phyloP scores from a whole-genome alignment of 805 yeast genomes.

The Candida xiaguanensis region DNA sequence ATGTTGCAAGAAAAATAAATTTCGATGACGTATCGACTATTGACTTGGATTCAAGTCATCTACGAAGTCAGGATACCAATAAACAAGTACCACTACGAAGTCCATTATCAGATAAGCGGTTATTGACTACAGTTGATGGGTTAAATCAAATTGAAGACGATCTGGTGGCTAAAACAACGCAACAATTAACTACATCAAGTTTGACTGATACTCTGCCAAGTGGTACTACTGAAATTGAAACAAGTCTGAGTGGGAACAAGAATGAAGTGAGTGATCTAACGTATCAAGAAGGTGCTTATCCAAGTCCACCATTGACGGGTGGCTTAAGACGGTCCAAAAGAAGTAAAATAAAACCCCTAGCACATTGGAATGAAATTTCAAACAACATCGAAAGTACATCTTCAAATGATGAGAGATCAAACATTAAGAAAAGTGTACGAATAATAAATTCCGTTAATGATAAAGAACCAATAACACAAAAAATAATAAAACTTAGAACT shows the following conservation, averaged over 20 bases:
- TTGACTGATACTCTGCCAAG: too few species aligned
- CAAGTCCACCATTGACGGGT: slow-evolving; percentile 39
- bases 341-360: slow-evolving; percentile 65
- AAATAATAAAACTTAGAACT: slow-evolving; percentile 20
- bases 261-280: background rate
- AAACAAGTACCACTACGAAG: slow-evolving; percentile 29
- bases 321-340: slow-evolving; percentile 64
- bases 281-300: slow-evolving; percentile 12
- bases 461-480: slow-evolving; percentile 13
- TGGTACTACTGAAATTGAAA: too few species aligned
- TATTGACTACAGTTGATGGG: slow-evolving; percentile 13
- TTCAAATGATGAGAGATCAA: background rate
- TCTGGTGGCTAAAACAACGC: background rate
- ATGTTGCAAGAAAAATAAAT: slow-evolving; percentile 32
- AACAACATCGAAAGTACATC: too few species aligned
- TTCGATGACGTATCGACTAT: slow-evolving; percentile 31
- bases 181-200: too few species aligned
- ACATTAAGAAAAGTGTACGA: background rate
- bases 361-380: slow-evolving; percentile 45
- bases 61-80: slow-evolving; percentile 12
- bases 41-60: slow-evolving; percentile 16
- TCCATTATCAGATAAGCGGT: slow-evolving; percentile 22
- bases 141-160: slow-evolving; percentile 1
- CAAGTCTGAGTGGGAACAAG: too few species aligned
- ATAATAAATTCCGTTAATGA: too few species aligned